Evolutionary conservation across 1,284 basidiomycete species (phyloP).

Genomic region (Cutaneotrichosporon spelunceum): DNA sequence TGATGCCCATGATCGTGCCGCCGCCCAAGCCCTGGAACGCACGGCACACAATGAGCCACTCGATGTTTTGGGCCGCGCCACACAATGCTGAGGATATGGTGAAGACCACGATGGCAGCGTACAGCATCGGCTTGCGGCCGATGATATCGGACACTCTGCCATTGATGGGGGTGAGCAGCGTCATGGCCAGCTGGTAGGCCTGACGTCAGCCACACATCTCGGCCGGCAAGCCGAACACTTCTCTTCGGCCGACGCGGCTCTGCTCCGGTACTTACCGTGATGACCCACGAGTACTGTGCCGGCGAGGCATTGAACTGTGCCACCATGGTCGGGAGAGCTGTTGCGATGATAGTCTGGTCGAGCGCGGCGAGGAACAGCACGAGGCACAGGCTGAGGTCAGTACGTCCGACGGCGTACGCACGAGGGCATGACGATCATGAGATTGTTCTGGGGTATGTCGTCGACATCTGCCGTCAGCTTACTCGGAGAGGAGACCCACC

Average conservation of each 20-base stretch:
- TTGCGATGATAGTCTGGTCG: slow-evolving; percentile 45
- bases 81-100: slow-evolving; percentile 42
- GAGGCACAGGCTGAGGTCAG: slow-evolving; percentile 34
- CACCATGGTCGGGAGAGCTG: slow-evolving; percentile 38
- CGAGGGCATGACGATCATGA: slow-evolving; percentile 35
- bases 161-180: slow-evolving; percentile 40
- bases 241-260: neutral
- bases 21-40: slow-evolving; percentile 47
- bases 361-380: slow-evolving; percentile 46
- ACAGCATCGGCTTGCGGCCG: slow-evolving; percentile 46
- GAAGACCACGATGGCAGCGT: slow-evolving; percentile 42
- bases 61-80: slow-evolving; percentile 43
- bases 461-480: slow-evolving; percentile 32
- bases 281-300: slow-evolving; percentile 40
- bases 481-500: slow-evolving; percentile 12
- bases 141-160: slow-evolving; percentile 46
- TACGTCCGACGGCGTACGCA: neutral
- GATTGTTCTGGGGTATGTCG: slow-evolving; percentile 35
- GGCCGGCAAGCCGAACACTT: neutral
- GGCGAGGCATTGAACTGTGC: slow-evolving; percentile 33
- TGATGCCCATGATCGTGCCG: slow-evolving; percentile 38
- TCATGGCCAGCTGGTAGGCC: slow-evolving; percentile 40
- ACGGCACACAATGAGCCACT: slow-evolving; percentile 40
- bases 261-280: slow-evolving; percentile 25
- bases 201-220: slow-evolving; percentile 14